A percentile compares a stretch with the other conserved stretches of the same genome.
phyloP scores from a whole-genome alignment of 352 stramenopile genomes.

The Globisporangium spiculum region DNA sequence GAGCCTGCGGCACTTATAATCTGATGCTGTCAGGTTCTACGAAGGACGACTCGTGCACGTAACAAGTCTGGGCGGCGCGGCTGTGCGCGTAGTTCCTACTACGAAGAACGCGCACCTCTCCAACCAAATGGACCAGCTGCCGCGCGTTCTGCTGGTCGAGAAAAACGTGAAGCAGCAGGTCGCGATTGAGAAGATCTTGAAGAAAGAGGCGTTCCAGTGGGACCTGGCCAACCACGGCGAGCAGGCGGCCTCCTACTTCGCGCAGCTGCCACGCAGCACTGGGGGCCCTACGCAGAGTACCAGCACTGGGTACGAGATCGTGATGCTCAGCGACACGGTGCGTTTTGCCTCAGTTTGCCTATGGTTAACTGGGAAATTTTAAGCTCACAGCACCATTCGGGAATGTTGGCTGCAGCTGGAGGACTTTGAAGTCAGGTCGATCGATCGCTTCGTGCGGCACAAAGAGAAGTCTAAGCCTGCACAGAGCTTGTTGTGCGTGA shows the following conservation, averaged over 20 bases:
- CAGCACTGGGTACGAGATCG: constrained; percentile 36
- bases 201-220: constrained; percentile 66
- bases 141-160: constrained; percentile 60
- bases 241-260: constrained; percentile 49
- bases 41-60: constrained; percentile 50
- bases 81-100: constrained; percentile 46
- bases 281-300: neutral
- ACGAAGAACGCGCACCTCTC: constrained; percentile 65
- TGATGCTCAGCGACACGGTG: constrained; percentile 61
- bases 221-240: constrained; percentile 60
- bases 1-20: neutral
- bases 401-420: constrained; percentile 27
- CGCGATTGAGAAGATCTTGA: constrained; percentile 51
- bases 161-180: constrained; percentile 55
- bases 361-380: no score
- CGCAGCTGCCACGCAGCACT: constrained; percentile 23
- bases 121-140: constrained; percentile 50
- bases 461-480: constrained; percentile 31
- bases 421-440: constrained; percentile 43
- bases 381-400: neutral
- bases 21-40: constrained; percentile 48
- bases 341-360: constrained; percentile 1
- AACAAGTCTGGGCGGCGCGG: constrained; percentile 53
- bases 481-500: constrained; percentile 42
- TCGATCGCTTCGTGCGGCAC: constrained; percentile 47